Conservation (phyloP, 140 eudicot species). For the Ambrosia hybrid region DNA sequence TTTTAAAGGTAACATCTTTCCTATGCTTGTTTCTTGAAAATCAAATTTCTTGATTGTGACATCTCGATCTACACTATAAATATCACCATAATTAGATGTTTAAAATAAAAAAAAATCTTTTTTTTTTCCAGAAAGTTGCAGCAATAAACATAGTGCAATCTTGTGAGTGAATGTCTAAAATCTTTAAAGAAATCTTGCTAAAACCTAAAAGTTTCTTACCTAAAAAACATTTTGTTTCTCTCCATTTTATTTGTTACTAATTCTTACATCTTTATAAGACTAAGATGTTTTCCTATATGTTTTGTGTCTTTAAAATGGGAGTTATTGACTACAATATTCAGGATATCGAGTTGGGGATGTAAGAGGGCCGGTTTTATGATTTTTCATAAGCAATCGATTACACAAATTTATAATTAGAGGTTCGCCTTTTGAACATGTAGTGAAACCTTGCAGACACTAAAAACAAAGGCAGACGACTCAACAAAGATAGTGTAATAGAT, state of each 20-base stretch:
- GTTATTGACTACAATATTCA: neutral
- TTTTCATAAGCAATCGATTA: neutral
- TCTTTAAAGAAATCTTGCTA: slow-evolving; percentile 20
- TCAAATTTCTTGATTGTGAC: neutral
- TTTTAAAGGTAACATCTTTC: slow-evolving; percentile 8
- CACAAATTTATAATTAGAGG: neutral
- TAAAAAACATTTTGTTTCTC: neutral
- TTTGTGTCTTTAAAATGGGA: no score
- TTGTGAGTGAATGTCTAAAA: slow-evolving; percentile 20
- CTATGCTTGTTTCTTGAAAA: slow-evolving; percentile 10
- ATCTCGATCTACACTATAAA: neutral
- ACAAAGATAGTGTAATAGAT: slow-evolving; percentile 1
- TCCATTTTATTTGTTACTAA: slow-evolving; percentile 16
- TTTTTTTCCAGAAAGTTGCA: slow-evolving; percentile 14
- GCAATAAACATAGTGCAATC: slow-evolving; percentile 19
- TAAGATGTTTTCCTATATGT: no score
- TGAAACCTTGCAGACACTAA: neutral
- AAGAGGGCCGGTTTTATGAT: neutral
- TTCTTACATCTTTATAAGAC: neutral
- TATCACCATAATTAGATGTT: slow-evolving; percentile 2
- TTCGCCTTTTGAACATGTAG: neutral
- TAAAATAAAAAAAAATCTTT: neutral
- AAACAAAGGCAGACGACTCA: neutral
- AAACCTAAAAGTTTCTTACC: slow-evolving; percentile 15
- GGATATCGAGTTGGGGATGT: neutral